Evolutionary conservation across 2,329 filamentous ascomycete genomes (phyloP), one percentile per base, ranked within the genome.

Genomic region (Tolypocladium pustulatum): DNA sequence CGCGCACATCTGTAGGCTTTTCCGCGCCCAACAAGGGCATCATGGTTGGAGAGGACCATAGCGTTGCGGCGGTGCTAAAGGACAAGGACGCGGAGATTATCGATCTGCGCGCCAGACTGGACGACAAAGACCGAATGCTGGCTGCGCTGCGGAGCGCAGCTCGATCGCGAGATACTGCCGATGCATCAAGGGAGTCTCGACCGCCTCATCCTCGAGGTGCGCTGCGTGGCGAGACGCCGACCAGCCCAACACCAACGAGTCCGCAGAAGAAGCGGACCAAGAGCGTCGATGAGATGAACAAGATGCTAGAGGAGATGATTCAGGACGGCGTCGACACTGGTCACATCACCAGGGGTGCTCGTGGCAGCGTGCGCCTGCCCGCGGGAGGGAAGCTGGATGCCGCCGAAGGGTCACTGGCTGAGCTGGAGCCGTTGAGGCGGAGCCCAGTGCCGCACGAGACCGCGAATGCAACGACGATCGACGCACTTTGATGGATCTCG

Each of bases 51-150:
- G 91, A 96, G 67, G 89, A 92, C 64, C 86, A 90, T 62, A 89
- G 89, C 63, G 78, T 91, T 52, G 82, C 88, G 54, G 78, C 86
- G 2, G 73, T 90, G 22, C 75, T 97, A 54, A 88, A 86, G 61
- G 94, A 97, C 65, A 97, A 95, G 72, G 94, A 99, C 66, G 83
- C 86, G 27, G 93, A 97, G 73, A 97, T 99, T 68, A 86, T 88
- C 9, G 93, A 96, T 65, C 81, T 99, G n/a, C 85, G 91, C 12
- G 88, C 90, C 30, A 85, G 91, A 61, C 78, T 97, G 0, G 93
- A 97, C 65, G 93, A 97, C 74, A 97, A 97, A 72, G 93, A 97
- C 70, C 84, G 89, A 13, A 99, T 97, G 91, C 80, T 97, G 57
- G 79, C 87, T 4, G 94, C 94, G 1, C 79, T 99, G 57, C 86